Evolutionary conservation across 495 filamentous ascomycete genomes (phyloP), one percentile per base, ranked within the genome.

Genomic region (Hypoxylon rickii): DNA sequence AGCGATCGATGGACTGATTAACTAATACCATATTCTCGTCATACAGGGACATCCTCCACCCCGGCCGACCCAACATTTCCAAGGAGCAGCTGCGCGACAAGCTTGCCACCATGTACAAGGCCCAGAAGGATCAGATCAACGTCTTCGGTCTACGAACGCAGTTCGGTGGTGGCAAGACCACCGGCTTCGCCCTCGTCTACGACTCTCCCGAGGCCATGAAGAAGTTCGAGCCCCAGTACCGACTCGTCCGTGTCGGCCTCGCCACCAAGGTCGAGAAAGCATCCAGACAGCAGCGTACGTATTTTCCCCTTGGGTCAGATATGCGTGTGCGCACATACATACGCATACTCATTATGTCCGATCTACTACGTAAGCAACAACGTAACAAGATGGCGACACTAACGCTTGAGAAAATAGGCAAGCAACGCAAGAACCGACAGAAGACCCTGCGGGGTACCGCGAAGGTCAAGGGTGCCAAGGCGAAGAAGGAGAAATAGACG

Each of bases 201-300:
- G 95, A 99, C 75, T 93, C 89, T 65, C 79, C 83, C 64, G 95
- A 97, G 83, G 89, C 89, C 66, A 84, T 97, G 85, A 97, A 97
- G 89, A 96, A 97, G 80, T 99, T 97, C 78, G 95, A 99, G 88
- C 95, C 95, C 66, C 88, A 89, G 78, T 97, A 96, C 87, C 86
- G 94, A 74, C 84, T 96, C 54, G 86, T 97, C 76, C 86, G 95
- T 67, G 87, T 95, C 73, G 94, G 94, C 68, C 82, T 87, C 56
- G 92, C 90, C 60, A 77, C 71, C 69, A 97, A 97, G 89, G 82
- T 92, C 73, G 95, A 99, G 87, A 90, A 90, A 81, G 81, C 95
- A 61, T 89, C 85, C 80, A 86, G 95, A 82, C 94, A 99, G 80
- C 95, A 99, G 77, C 92, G 94, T 98, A 94, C 70, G 95, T 95